Evolutionary conservation across 371 early-diverging fungal species (phyloP), one percentile per base, ranked within the genome.

Genomic region (Dinochytrium kinnereticum): DNA sequence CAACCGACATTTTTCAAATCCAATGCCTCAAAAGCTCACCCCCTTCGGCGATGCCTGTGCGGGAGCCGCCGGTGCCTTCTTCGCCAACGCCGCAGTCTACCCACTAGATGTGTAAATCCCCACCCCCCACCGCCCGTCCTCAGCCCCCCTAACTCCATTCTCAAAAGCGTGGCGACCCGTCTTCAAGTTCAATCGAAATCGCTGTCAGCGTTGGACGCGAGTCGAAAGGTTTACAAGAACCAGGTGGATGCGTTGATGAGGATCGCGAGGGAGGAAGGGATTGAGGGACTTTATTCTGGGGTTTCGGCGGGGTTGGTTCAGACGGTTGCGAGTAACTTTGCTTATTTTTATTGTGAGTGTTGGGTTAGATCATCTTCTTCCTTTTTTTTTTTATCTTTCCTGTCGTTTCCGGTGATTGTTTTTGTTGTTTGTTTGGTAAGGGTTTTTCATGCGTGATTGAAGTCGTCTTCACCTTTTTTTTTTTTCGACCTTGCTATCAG

Each of bases 31-130:
- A 33, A 69, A 69, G 55, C 76, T 81, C 26, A 74, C 95, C 15
- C 94, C 95, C 30, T 86, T 96, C 53, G 95, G 92, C 30, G 92
- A 97, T 80, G 98, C 98, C 7, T 85, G 92, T 26, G 90, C 97
- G 0, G 98, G 98, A 30, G 91, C 96, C 7, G 89, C 90, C 37
- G 95, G 97, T 50, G 94, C 97, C 50, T 91, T 94, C 80, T 89
- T 96, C 68, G 96, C 98, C 31, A 75, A 75, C 40, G 70, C 71
- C 1, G 31, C 64, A 19, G 75, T 75, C 15, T 50, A 33, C 37
- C 64, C 74, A 24, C n/a, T 68, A 13, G 68, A 61, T 31, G 37
- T 61, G 70, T 70, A 21, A 34, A 31, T 30, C 2, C 1, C 36
- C 17, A 31, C 17, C 7, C 40, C 36, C 36, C 36, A 17, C 40